Evolutionary conservation across 176 grass and related monocot genomes (phyloP), one percentile per base, ranked within the genome.

Genomic region (Phoenix dactylifera): DNA sequence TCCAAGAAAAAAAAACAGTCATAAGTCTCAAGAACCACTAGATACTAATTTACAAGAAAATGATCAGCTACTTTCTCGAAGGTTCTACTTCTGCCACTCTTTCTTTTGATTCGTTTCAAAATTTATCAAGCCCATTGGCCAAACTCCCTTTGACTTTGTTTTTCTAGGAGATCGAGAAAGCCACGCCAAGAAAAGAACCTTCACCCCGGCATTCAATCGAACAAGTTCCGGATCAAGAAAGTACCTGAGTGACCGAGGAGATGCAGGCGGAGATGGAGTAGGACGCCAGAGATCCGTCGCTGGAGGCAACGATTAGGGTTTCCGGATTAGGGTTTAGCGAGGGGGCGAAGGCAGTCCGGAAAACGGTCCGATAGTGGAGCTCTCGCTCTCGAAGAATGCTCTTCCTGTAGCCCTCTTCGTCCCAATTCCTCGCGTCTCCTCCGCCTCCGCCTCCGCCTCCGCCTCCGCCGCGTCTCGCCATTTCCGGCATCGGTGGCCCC

Each of bases 191-290:
- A 7, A 17, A 15, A 62, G 30, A 29, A 49, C 20, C 24, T 17
- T 52, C 50, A 9, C 18, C 24, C 6, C 10, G 16, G 50, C 50
- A 30, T 68, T 22, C 19, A 16, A 26, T 63, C 49, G 57, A 60
- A 58, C 6, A 10, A 50, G 56, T 24, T 0, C 2, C 16, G 17
- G 54, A 14, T 44, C 35, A 44, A 24, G 32, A 2, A 44, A 12
- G 19, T 49, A 24, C 29, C 58, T 78, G 60, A 30, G 72, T 50
- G 6, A 65, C 16, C n/a, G 82, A 54, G 20, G 74, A 12, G 53
- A 90, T 72, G 71, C 81, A 85, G 30, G 76, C 83, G 9, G 82
- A 75, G 19, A 95, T 75, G 53, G 85, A 89, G 72, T 79, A 96
- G 32, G 81, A 78, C 0, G 87, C 74, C 29, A 97, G 35, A 58